Percentiles rank a stretch among this genome's conserved stretches.
phyloP scores from a whole-genome alignment of 2,329 filamentous ascomycete species.

The Pseudogymnoascus sp. region DNA sequence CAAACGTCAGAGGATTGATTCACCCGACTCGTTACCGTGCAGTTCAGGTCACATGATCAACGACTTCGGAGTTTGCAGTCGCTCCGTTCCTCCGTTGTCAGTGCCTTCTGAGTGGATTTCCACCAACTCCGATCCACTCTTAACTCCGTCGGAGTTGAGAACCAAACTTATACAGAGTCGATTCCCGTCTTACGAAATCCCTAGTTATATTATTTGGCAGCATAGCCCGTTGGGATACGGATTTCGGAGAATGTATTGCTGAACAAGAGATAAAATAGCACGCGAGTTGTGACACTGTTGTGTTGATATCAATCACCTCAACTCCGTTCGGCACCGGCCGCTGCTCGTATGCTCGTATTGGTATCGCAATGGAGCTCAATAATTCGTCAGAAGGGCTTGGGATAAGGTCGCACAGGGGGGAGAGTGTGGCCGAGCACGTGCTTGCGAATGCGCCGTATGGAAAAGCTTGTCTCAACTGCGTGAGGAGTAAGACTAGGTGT shows the following conservation, averaged over 20 bases:
- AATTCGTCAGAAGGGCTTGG: not conserved
- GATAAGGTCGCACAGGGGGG: not conserved
- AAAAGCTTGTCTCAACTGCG: conserved; percentile 14
- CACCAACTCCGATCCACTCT: not conserved
- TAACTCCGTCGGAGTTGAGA: not conserved
- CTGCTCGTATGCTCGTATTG: not conserved
- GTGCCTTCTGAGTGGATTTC: not conserved
- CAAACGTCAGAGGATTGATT: not conserved
- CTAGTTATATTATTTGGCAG: not conserved
- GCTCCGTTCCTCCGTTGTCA: not conserved
- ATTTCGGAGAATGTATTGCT: not conserved
- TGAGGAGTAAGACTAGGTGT: conserved; percentile 14
- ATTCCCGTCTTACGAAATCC: conserved; percentile 2
- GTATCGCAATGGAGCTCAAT: not conserved
- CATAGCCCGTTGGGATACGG: not conserved
- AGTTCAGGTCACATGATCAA: not conserved
- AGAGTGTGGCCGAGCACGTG: conserved; percentile 17
- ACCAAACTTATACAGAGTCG: not conserved
- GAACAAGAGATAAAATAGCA: not conserved
- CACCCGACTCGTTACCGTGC: not conserved
- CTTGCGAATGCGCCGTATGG: conserved; percentile 13
- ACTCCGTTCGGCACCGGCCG: not conserved
- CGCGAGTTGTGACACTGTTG: not conserved
- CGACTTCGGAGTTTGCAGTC: not conserved
- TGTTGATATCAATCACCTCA: conserved; percentile 2